phyloP scores from a whole-genome alignment of 2,329 filamentous ascomycete genomes.

The Cladosporium sphaerospermum region DNA sequence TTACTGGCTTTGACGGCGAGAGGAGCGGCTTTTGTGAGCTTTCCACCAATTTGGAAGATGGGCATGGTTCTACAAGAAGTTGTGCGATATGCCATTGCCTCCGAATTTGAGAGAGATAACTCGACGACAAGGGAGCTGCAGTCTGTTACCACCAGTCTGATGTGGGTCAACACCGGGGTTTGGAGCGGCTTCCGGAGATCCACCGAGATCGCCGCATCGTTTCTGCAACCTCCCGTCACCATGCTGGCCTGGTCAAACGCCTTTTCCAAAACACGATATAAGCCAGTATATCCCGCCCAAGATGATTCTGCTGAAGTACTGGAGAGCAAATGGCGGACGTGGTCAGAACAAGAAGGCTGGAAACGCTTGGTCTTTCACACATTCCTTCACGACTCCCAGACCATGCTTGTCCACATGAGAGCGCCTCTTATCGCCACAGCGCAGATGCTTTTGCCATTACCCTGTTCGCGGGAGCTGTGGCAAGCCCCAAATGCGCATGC shows the following conservation, averaged over 20 bases:
- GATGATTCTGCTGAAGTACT: slow-evolving; percentile 52
- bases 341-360: slow-evolving; percentile 58
- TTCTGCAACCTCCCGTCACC: slow-evolving; percentile 47
- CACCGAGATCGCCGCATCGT: slow-evolving; percentile 53
- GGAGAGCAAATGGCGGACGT: slow-evolving; percentile 57
- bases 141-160: slow-evolving; percentile 41
- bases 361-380: slow-evolving; percentile 61
- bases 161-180: slow-evolving; percentile 47
- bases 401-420: slow-evolving; percentile 58
- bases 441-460: slow-evolving; percentile 59
- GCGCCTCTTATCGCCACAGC: slow-evolving; percentile 60
- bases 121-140: slow-evolving; percentile 44
- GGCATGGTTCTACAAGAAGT: slow-evolving; percentile 47
- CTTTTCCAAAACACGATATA: slow-evolving; percentile 19
- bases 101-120: slow-evolving; percentile 43
- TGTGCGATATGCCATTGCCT: slow-evolving; percentile 31
- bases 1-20: slow-evolving; percentile 50
- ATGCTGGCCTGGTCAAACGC: slow-evolving; percentile 34
- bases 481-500: slow-evolving; percentile 53
- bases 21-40: slow-evolving; percentile 52
- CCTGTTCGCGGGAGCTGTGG: slow-evolving; percentile 57
- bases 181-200: slow-evolving; percentile 53
- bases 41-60: slow-evolving; percentile 53
- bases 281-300: slow-evolving; percentile 38
- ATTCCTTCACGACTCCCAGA: slow-evolving; percentile 58